phyloP scores from a whole-genome alignment of 148 eudicot genomes.

The Arbutus unedo region DNA sequence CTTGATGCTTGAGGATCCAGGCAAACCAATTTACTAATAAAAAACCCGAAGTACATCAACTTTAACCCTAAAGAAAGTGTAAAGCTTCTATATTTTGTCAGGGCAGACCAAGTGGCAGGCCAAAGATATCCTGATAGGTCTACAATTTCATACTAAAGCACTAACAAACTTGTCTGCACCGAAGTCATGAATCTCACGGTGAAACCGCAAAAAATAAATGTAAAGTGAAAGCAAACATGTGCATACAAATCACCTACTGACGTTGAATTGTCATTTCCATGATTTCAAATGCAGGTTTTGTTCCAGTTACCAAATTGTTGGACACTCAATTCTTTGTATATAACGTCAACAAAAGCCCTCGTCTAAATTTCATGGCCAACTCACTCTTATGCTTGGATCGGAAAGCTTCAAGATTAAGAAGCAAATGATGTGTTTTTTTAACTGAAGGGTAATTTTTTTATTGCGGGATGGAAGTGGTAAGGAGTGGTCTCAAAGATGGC shows the following conservation, averaged over 20 bases:
- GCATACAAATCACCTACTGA: neutral
- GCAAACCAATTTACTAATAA: neutral
- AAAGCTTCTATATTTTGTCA: neutral
- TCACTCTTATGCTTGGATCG: neutral
- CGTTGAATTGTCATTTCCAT: neutral
- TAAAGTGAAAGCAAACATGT: neutral
- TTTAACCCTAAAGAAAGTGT: neutral
- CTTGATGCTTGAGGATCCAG: neutral
- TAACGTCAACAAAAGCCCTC: too few species aligned
- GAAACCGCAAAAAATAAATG: neutral
- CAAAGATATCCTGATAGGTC: neutral
- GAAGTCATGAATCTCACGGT: neutral
- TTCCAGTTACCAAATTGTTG: neutral
- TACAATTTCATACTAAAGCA: neutral
- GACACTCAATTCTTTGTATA: neutral
- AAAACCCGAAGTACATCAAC: neutral
- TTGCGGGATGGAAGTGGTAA: neutral
- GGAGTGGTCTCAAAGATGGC: neutral
- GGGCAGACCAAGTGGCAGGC: neutral
- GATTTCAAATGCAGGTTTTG: neutral
- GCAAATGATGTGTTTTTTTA: too few species aligned
- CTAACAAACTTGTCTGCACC: neutral
- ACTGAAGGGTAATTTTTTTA: neutral
- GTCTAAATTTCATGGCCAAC: neutral
- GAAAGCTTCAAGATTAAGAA: neutral